These are phyloP conservation scores for Sanghuangporus baumii DNA, from an alignment of 1,284 basidiomycete genomes.

Conservation along the genomic window DNA sequence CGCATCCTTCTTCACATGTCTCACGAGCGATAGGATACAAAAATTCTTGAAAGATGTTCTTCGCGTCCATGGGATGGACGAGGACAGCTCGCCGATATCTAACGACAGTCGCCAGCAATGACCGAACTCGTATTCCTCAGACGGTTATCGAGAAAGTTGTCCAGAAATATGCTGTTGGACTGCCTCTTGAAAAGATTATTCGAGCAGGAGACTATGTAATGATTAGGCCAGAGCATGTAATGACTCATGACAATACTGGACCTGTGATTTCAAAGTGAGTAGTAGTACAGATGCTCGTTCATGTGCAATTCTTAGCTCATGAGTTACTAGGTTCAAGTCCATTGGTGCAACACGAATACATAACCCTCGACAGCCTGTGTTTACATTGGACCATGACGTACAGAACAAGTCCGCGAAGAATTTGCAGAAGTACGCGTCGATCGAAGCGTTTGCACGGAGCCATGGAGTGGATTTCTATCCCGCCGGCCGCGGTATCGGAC, in stretches of 20 bases:
- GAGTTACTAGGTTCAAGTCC: constrained; percentile 74
- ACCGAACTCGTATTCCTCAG: constrained; percentile 51
- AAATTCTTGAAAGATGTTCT: background rate
- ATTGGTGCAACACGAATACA: constrained; percentile 88
- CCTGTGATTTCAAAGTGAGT: constrained; percentile 93
- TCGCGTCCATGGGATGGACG: background rate
- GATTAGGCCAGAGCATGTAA: constrained; percentile 96
- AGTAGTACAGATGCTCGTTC: constrained; percentile 27
- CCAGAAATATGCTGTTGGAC: constrained; percentile 91
- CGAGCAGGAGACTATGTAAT: constrained; percentile 98
- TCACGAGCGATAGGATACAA: background rate
- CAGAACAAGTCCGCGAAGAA: constrained; percentile 97
- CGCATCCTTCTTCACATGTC: background rate
- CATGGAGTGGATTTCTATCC: constrained; percentile 95
- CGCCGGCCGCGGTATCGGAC: constrained; percentile 96
- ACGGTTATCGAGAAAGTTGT: constrained; percentile 98
- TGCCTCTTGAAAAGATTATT: constrained; percentile 72
- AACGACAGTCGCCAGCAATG: constrained; percentile 28
- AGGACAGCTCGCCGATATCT: constrained; percentile 25
- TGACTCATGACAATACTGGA: constrained; percentile 98
- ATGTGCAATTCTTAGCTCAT: constrained; percentile 10
- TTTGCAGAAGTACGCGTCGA: constrained; percentile 87
- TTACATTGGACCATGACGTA: constrained; percentile 97
- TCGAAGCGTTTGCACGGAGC: constrained; percentile 86
- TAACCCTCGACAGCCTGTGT: constrained; percentile 84